These are phyloP conservation scores for Staphylotrichum longicolle DNA, from an alignment of 495 filamentous ascomycete species.

Conservation along the genomic window DNA sequence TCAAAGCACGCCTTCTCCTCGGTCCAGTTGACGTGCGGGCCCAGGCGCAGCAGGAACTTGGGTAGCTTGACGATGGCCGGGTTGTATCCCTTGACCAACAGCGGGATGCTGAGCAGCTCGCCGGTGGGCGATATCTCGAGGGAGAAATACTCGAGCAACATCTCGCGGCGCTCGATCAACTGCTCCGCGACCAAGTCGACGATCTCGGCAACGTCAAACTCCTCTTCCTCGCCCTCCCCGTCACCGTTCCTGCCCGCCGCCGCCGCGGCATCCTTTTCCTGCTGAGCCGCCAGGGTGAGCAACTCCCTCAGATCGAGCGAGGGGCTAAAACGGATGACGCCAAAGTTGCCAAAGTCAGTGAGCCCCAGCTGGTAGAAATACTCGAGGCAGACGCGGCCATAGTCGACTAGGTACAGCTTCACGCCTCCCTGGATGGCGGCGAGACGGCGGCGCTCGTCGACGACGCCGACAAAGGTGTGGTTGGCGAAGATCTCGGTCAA, in stretches of 20 bases:
- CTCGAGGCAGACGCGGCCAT: slow-evolving; percentile 81
- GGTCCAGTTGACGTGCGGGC: slow-evolving; percentile 84
- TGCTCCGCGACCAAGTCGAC: slow-evolving; percentile 57
- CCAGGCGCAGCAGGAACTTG: slow-evolving; percentile 80
- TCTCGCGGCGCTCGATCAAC: slow-evolving; percentile 72
- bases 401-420: slow-evolving; percentile 91
- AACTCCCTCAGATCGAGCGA: slow-evolving; percentile 69
- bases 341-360: slow-evolving; percentile 96
- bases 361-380: slow-evolving; percentile 97
- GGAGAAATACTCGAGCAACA: slow-evolving; percentile 92
- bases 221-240: slow-evolving; percentile 38
- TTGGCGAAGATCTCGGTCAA: slow-evolving; percentile 86
- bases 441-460: slow-evolving; percentile 82
- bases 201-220: slow-evolving; percentile 63
- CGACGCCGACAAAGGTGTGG: slow-evolving; percentile 91
- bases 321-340: slow-evolving; percentile 74
- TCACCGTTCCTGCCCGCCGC: slow-evolving; percentile 17
- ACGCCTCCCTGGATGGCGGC: slow-evolving; percentile 91
- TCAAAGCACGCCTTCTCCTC: slow-evolving; percentile 84
- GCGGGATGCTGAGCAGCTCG: slow-evolving; percentile 72
- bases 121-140: slow-evolving; percentile 77
- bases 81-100: slow-evolving; percentile 85
- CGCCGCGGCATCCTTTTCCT: slow-evolving; percentile 50
- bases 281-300: slow-evolving; percentile 67
- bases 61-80: slow-evolving; percentile 85